Conservation (phyloP, 306 rosid genomes). For the Quercus mongolica region DNA sequence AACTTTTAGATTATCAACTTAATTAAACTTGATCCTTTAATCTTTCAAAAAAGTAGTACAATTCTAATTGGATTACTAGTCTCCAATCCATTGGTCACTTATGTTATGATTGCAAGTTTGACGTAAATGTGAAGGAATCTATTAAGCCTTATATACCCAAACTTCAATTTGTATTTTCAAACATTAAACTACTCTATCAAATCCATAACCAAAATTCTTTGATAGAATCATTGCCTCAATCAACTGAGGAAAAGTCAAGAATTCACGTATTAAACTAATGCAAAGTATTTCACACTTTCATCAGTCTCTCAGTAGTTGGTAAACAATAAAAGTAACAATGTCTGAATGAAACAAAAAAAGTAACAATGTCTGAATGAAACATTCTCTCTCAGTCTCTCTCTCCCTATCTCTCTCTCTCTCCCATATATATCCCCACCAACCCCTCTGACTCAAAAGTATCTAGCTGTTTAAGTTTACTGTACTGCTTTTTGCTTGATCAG, state of each 20-base stretch:
- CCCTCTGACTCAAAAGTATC: constrained; percentile 18
- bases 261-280: constrained; percentile 12
- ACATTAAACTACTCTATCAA: neutral
- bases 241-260: constrained; percentile 34
- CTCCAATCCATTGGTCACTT: neutral
- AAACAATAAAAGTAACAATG: neutral
- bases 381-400: constrained; percentile 11
- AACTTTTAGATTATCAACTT: too few species aligned
- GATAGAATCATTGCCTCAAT: constrained; percentile 24
- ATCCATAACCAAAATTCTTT: neutral
- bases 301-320: constrained; percentile 9
- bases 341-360: neutral
- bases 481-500: constrained; percentile 45
- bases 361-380: neutral
- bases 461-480: constrained; percentile 25
- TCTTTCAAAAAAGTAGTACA: neutral
- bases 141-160: neutral
- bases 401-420: neutral
- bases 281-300: constrained; percentile 21
- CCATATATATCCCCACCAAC: constrained; percentile 34
- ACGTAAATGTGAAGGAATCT: neutral
- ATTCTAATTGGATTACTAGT: neutral
- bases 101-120: constrained; percentile 3
- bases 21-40: too few species aligned
- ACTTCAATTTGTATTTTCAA: neutral